These are phyloP conservation scores for Penicillium sp. DNA, from an alignment of 2,329 filamentous ascomycete genomes.

Conservation along the genomic window DNA sequence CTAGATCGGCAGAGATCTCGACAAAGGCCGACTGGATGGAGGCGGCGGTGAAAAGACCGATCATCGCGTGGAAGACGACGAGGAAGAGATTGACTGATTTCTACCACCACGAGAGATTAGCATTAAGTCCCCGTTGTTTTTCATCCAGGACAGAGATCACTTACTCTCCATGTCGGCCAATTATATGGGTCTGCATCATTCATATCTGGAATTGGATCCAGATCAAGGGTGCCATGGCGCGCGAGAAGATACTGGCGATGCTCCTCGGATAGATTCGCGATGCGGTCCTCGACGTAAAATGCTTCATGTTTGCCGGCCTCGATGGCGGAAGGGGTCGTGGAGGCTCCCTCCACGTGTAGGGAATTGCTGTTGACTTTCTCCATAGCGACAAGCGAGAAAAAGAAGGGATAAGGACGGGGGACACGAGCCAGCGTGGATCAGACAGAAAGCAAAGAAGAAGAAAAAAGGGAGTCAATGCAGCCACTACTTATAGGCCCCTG, in stretches of 20 bases:
- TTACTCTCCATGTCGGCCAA: conserved; percentile 53
- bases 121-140: neutral
- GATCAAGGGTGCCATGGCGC: conserved; percentile 54
- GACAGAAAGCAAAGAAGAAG: neutral
- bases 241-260: conserved; percentile 50
- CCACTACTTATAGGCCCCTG: neutral
- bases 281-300: conserved; percentile 19
- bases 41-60: conserved; percentile 54
- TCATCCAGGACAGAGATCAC: neutral
- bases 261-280: conserved; percentile 21
- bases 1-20: conserved; percentile 51
- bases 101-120: conserved; percentile 7
- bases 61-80: conserved; percentile 53
- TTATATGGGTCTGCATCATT: conserved; percentile 56
- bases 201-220: conserved; percentile 53
- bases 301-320: conserved; percentile 14
- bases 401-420: neutral
- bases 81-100: conserved; percentile 45
- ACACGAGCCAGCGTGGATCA: neutral
- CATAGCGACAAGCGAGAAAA: conserved; percentile 1
- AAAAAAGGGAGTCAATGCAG: neutral
- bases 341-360: conserved; percentile 11
- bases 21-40: conserved; percentile 55
- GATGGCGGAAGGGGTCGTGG: conserved; percentile 1
- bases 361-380: conserved; percentile 11